A percentile compares a stretch with the other conserved stretches of the same genome.
These are phyloP conservation scores for Ogataea populi-albae DNA, from an alignment of 805 yeast genomes.

Conservation along the genomic window DNA sequence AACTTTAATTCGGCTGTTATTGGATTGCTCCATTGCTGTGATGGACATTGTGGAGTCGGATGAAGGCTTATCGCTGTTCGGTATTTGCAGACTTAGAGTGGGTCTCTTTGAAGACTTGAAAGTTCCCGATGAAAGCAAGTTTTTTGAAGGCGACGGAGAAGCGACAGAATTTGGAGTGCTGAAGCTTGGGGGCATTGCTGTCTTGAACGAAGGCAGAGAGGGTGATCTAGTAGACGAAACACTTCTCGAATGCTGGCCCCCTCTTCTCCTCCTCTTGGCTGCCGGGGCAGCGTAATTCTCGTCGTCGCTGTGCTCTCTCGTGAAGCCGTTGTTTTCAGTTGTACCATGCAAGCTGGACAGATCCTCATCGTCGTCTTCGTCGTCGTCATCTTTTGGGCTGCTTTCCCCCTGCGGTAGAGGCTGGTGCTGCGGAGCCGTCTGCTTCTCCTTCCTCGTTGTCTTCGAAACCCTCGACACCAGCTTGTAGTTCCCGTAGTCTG, in stretches of 20 bases:
- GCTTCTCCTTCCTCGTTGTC: conserved; percentile 15
- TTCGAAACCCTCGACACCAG: conserved; percentile 30
- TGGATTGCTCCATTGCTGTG: conserved; percentile 40
- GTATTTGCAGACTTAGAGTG: conserved; percentile 63
- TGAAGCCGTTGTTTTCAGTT: too few species aligned
- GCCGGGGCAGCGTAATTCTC: not conserved
- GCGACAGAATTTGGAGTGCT: too few species aligned
- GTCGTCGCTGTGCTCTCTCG: too few species aligned
- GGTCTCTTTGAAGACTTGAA: conserved; percentile 43
- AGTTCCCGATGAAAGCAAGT: too few species aligned
- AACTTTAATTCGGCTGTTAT: too few species aligned
- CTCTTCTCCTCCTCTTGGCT: conserved; percentile 1
- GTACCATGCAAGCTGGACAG: too few species aligned
- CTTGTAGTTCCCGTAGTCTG: conserved; percentile 61
- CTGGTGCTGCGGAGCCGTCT: conserved; percentile 8
- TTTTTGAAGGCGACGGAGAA: too few species aligned
- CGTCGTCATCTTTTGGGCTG: conserved; percentile 6
- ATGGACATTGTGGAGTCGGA: conserved; percentile 43
- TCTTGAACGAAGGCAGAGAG: conserved; percentile 2
- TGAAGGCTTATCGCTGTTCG: conserved; percentile 32
- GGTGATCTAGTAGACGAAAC: conserved; percentile 1
- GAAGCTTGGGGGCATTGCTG: conserved; percentile 1
- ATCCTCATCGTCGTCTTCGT: conserved; percentile 13
- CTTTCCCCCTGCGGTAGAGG: too few species aligned
- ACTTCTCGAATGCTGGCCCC: not conserved